phyloP scores from a whole-genome alignment of 2,329 filamentous ascomycete genomes.

The Botrytis medusae region DNA sequence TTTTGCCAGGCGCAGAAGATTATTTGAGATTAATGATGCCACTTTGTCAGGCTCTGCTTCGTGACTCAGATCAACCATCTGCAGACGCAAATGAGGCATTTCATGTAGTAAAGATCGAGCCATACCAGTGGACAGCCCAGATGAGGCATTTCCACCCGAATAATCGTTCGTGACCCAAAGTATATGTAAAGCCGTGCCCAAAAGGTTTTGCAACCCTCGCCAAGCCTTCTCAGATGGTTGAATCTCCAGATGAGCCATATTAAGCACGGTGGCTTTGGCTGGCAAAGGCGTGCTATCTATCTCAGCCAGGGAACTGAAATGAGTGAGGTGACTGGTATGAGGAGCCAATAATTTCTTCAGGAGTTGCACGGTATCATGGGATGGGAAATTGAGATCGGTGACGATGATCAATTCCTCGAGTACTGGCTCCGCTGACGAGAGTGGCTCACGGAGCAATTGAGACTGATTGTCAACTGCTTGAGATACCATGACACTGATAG shows the following conservation, averaged over 20 bases:
- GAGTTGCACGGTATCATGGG: not conserved
- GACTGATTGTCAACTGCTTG: slow-evolving; percentile 24
- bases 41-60: not conserved
- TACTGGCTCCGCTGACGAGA: not conserved
- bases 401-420: not conserved
- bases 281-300: not conserved
- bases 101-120: not conserved
- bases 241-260: not conserved
- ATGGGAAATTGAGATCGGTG: not conserved
- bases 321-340: not conserved
- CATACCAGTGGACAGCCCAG: not conserved
- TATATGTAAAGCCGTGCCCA: not conserved
- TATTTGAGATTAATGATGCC: not conserved
- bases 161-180: not conserved
- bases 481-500: not conserved
- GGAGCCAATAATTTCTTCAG: not conserved
- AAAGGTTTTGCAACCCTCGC: not conserved
- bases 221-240: not conserved
- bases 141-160: not conserved
- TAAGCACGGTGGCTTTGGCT: not conserved
- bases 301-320: not conserved
- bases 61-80: not conserved
- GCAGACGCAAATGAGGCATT: not conserved
- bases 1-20: not conserved
- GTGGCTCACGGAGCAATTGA: slow-evolving; percentile 13